Evolutionary conservation across 1,284 basidiomycete genomes (phyloP), one percentile per base, ranked within the genome.

Genomic region (Cryptococcus jaspeensis): DNA sequence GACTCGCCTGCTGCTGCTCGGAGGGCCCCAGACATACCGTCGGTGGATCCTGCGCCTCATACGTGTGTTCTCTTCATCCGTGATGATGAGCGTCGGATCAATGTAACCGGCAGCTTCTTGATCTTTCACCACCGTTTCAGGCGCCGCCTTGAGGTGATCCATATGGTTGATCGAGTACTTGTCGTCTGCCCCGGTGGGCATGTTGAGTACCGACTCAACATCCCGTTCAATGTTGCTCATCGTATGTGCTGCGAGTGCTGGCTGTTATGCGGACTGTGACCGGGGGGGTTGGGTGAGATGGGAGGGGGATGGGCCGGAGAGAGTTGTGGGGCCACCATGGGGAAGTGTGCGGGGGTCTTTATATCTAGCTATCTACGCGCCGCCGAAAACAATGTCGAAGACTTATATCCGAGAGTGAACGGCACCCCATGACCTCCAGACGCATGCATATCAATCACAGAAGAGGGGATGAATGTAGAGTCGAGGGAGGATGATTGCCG

Each of bases 61-160:
- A 20, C 55, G 50, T 41, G 51, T 63, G 55, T 63, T 66, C 25
- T 63, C 59, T n/a, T 38, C 61, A 18, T 66, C 63, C 22, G 40
- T 49, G 47, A 70, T 63, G 35, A 59, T 45, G 32, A 70, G 15
- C 28, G 56, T 62, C 18, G 53, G 61, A 50, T 68, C 61, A 18
- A 68, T 49, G 43, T 67, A 68, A 32, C 50, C 52, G n/a, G 43
- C 43, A 7, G 64, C 64, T 40, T 59, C 56, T 22, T 39, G 43
- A 51, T 64, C 64, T n/a, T 41, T 42, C 45, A 61, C 53, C 3
- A 55, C 18, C 4, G 45, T 45, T n/a, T 45, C 50, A 35, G 18
- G 11, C 5, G 36, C 49, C 32, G 46, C n/a, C 36, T 52, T 52
- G 23, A 52, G n/a, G 38, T 52, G 38, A 22, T 52, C 55, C 32